These are phyloP conservation scores for Neurospora sublineolata DNA, from an alignment of 495 filamentous ascomycete genomes.

Conservation along the genomic window DNA sequence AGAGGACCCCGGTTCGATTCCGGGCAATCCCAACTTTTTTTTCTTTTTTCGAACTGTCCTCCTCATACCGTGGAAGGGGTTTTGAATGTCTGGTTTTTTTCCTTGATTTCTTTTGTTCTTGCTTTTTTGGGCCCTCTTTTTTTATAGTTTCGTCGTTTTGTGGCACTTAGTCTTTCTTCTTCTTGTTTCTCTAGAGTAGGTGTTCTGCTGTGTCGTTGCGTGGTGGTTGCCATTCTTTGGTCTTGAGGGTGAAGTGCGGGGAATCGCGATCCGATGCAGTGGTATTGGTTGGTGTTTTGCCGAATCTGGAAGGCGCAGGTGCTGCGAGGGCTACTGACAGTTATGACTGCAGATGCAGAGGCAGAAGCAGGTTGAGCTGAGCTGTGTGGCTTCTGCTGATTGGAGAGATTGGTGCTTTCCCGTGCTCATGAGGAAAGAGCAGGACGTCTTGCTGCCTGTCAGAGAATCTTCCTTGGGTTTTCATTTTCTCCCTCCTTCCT, in stretches of 20 bases:
- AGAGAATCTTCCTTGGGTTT: not conserved
- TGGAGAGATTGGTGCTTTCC: not conserved
- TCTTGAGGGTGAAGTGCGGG: not conserved
- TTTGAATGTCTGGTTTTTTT: not conserved
- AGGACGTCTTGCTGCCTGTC: not conserved
- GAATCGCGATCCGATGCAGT: not conserved
- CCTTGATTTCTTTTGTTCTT: not conserved
- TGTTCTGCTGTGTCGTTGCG: not conserved
- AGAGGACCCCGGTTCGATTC: not conserved
- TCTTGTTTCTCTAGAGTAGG: not conserved
- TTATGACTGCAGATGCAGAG: not conserved
- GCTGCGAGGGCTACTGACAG: not conserved
- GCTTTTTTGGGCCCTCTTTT: not conserved
- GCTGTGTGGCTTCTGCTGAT: not conserved
- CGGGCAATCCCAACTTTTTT: not conserved
- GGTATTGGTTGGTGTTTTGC: not conserved
- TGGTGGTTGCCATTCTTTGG: not conserved
- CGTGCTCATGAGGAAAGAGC: not conserved
- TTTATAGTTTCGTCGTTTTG: not conserved
- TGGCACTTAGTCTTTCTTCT: rapidly evolving
- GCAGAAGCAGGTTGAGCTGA: not conserved
- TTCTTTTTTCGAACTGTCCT: no score
- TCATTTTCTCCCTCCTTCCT: not conserved
- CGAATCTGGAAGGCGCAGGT: not conserved
- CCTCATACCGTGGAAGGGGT: not conserved